phyloP scores from a whole-genome alignment of 768 basidiomycete species.

The Termitomyces titanicus region DNA sequence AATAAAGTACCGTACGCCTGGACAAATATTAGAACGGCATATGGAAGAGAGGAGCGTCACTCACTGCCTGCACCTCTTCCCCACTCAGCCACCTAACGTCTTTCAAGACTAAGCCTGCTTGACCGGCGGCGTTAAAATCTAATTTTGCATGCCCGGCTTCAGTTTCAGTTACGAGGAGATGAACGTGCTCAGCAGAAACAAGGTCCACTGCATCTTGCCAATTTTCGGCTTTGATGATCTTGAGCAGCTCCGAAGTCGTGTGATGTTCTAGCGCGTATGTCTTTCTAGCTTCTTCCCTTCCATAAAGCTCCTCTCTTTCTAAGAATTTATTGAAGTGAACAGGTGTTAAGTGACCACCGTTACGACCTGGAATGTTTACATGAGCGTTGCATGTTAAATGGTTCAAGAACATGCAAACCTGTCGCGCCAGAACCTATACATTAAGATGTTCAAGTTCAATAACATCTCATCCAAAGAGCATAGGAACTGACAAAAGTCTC shows the following conservation, averaged over 20 bases:
- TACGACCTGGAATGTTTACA: slow-evolving; percentile 51
- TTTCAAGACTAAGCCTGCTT: slow-evolving; percentile 46
- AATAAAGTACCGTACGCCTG: slow-evolving; percentile 44
- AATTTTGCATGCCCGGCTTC: slow-evolving; percentile 34
- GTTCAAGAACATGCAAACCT: slow-evolving; percentile 33
- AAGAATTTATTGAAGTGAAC: slow-evolving; percentile 43
- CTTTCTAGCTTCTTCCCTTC: slow-evolving; percentile 50
- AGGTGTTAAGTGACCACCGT: slow-evolving; percentile 74
- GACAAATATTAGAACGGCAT: not conserved
- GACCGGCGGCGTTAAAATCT: slow-evolving; percentile 52
- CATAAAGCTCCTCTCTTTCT: slow-evolving; percentile 33
- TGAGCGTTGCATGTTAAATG: not conserved
- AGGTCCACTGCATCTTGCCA: slow-evolving; percentile 56
- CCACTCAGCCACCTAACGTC: slow-evolving; percentile 42
- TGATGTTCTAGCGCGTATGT: slow-evolving; percentile 55
- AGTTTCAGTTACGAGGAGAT: slow-evolving; percentile 42
- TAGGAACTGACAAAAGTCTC: slow-evolving; percentile 66
- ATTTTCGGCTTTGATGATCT: slow-evolving; percentile 41
- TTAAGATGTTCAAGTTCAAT: not conserved
- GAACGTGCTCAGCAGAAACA: slow-evolving; percentile 50
- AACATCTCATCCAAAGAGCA: not conserved
- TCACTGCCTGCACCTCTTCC: slow-evolving; percentile 47
- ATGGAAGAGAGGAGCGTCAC: slow-evolving; percentile 5
- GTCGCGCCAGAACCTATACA: slow-evolving; percentile 70
- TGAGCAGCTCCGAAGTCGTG: slow-evolving; percentile 45